phyloP scores from a whole-genome alignment of 345 rosid species.

The Nephelium lappaceum region DNA sequence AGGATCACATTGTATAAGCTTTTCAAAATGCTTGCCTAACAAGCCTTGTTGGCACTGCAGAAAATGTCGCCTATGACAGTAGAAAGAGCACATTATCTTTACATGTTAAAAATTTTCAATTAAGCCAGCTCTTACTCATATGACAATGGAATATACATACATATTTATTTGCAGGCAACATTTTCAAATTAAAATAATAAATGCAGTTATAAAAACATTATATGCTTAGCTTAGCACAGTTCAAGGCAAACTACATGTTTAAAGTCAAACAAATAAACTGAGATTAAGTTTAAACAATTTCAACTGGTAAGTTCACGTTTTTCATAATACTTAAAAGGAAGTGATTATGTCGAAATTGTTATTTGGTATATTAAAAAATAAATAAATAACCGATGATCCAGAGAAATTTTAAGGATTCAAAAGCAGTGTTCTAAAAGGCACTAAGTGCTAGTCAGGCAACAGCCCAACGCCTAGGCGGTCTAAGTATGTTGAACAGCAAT shows the following conservation, averaged over 20 bases:
- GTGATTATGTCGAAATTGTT: background rate
- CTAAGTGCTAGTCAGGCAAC: too few relatives aligned
- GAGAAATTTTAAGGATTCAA: background rate
- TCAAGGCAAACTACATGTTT: background rate
- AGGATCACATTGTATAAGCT: slow-evolving; percentile 72
- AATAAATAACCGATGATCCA: background rate
- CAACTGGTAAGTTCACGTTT: background rate
- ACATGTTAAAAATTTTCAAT: background rate
- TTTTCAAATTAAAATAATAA: too few relatives aligned
- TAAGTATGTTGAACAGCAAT: too few relatives aligned
- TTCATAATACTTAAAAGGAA: background rate
- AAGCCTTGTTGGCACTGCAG: slow-evolving; percentile 59
- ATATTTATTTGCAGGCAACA: background rate
- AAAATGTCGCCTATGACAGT: slow-evolving; percentile 53
- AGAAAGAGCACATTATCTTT: background rate
- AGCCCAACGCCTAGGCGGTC: too few relatives aligned
- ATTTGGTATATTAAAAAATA: background rate
- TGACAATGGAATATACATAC: background rate
- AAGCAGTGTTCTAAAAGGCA: background rate
- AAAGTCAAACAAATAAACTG: too few relatives aligned
- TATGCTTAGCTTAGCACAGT: background rate
- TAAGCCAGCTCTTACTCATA: background rate
- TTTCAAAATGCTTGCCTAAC: slow-evolving; percentile 64
- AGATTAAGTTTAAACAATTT: too few relatives aligned
- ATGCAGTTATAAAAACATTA: background rate